These are phyloP conservation scores for Albatrellus sp. DNA, from an alignment of 1,284 basidiomycete genomes.

Conservation along the genomic window DNA sequence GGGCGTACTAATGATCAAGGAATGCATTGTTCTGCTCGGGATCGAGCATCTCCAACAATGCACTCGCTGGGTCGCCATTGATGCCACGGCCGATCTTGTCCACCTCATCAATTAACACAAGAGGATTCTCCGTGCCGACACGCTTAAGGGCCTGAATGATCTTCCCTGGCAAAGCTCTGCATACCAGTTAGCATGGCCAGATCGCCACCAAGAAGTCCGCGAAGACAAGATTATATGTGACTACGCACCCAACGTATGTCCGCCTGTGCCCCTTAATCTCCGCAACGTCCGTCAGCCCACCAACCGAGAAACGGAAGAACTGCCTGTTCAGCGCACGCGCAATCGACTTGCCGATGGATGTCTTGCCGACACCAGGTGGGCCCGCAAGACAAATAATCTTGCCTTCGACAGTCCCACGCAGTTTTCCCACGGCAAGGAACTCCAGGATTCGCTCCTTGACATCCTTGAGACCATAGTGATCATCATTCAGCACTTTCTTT, in stretches of 20 bases:
- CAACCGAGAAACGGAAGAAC: conserved; percentile 96
- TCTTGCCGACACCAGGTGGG: conserved; percentile 96
- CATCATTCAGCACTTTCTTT: conserved; percentile 80
- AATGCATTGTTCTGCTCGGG: conserved; percentile 97
- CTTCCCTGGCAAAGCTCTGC: conserved; percentile 88
- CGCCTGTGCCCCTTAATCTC: conserved; percentile 98
- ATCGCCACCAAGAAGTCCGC: neutral
- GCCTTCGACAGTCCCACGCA: conserved; percentile 93
- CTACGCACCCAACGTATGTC: conserved; percentile 82
- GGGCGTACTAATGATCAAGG: conserved; percentile 84
- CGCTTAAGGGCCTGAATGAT: conserved; percentile 96
- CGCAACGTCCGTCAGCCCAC: conserved; percentile 93
- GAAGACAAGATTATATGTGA: neutral
- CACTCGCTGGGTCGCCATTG: conserved; percentile 93
- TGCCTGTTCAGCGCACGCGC: conserved; percentile 75
- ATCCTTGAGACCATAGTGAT: conserved; percentile 93
- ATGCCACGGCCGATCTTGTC: conserved; percentile 97
- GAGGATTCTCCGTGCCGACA: conserved; percentile 93
- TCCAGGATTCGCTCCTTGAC: conserved; percentile 97
- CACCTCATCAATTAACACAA: conserved; percentile 95
- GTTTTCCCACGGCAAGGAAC: conserved; percentile 95
- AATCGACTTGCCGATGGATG: conserved; percentile 90
- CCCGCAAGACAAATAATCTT: conserved; percentile 97
- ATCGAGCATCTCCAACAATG: conserved; percentile 94
- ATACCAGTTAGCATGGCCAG: neutral